Conservation (phyloP, 495 filamentous ascomycete species). For the Collariella sp. region DNA sequence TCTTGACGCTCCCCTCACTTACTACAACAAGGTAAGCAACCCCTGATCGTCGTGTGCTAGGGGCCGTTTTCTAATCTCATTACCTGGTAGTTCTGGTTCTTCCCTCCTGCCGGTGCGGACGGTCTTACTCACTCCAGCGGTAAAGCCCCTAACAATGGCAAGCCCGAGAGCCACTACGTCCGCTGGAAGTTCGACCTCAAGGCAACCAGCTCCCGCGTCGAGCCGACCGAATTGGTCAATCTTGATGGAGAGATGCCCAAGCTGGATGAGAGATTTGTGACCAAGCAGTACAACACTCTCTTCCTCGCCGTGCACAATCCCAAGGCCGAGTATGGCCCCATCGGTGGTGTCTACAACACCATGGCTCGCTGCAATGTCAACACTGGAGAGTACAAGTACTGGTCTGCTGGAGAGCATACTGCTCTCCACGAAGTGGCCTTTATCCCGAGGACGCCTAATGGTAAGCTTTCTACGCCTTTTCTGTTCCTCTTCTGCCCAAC, state of each 20-base stretch:
- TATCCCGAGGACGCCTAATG: too few relatives aligned
- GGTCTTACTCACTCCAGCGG: too few relatives aligned
- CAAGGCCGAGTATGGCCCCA: constrained; percentile 23
- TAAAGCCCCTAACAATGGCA: constrained; percentile 19
- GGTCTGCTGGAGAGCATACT: too few relatives aligned
- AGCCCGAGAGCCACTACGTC: constrained; percentile 30
- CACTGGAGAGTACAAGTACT: too few relatives aligned
- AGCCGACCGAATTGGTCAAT: constrained; percentile 29
- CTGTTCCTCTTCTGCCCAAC: too few relatives aligned
- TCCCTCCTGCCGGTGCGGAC: constrained; percentile 43
- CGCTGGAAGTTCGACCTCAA: constrained; percentile 49
- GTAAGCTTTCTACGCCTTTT: too few relatives aligned
- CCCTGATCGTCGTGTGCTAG: too few relatives aligned
- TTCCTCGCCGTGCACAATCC: constrained; percentile 45
- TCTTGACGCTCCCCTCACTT: neutral
- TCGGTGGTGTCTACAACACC: too few relatives aligned
- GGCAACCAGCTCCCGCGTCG: constrained; percentile 26
- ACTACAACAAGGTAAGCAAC: neutral
- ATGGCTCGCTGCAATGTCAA: too few relatives aligned
- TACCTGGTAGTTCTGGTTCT: constrained; percentile 47
- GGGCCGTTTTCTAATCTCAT: too few relatives aligned
- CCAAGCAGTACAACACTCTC: constrained; percentile 46
- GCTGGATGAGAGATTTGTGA: constrained; percentile 49
- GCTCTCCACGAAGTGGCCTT: too few relatives aligned
- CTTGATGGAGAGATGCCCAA: constrained; percentile 51